Percentiles rank a stretch among this genome's conserved stretches.
Evolutionary conservation across 345 rosid species (phyloP).

Genomic region (Brassica napus): Da-Ae NC_063434.1:6689501-6690000

Average conservation of each 20-base stretch:
- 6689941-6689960: no score
- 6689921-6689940: no score
- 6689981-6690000: no score
- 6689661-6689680: slow-evolving; percentile 75
- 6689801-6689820: no score
- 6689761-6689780: background rate
- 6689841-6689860: no score
- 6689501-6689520: slow-evolving; percentile 34
- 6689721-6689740: slow-evolving; percentile 89
- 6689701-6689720: slow-evolving; percentile 49
- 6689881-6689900: no score
- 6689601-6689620: slow-evolving; percentile 54
- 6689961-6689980: no score
- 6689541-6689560: slow-evolving; percentile 67
- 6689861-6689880: no score
- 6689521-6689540: slow-evolving; percentile 45
- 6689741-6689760: background rate
- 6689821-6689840: no score
- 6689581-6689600: slow-evolving; percentile 57
- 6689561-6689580: slow-evolving; percentile 65
- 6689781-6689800: background rate
- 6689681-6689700: slow-evolving; percentile 87
- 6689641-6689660: slow-evolving; percentile 86
- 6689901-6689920: no score
- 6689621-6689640: slow-evolving; percentile 66